Evolutionary conservation across 1,284 basidiomycete genomes (phyloP).

Genomic region (Pyrrhoderma lamaoense): DNA sequence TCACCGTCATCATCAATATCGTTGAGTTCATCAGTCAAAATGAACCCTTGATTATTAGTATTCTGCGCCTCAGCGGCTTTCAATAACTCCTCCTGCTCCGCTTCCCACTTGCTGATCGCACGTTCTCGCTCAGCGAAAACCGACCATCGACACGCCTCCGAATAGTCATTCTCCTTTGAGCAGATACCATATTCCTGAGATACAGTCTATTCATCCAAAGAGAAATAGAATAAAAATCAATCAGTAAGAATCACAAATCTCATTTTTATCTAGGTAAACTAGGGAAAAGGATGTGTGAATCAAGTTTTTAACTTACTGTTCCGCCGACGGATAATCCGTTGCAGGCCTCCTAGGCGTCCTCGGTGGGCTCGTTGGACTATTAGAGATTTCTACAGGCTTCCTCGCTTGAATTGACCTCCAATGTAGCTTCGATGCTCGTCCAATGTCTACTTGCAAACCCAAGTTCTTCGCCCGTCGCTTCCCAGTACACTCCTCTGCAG

Average conservation of each 20-base stretch:
- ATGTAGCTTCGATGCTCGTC: conserved; percentile 27
- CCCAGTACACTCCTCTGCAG: conserved; percentile 36
- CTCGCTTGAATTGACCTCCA: conserved; percentile 17
- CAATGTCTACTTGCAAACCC: conserved; percentile 36
- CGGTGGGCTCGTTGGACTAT: conserved; percentile 8
- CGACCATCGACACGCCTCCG: conserved; percentile 15
- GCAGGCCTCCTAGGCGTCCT: conserved; percentile 16
- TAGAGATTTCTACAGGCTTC: conserved; percentile 9
- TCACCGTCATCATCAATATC: no score
- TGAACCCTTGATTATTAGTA: neutral
- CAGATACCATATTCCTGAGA: conserved; percentile 13
- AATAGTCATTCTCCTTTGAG: conserved; percentile 11
- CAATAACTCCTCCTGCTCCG: neutral
- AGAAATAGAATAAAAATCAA: no score
- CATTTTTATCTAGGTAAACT: no score
- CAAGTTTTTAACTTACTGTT: conserved; percentile 4
- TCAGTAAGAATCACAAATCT: neutral
- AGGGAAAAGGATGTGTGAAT: no score
- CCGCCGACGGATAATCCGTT: conserved; percentile 16
- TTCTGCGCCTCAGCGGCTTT: neutral
- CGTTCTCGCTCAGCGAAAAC: conserved; percentile 15
- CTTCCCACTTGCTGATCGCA: conserved; percentile 11
- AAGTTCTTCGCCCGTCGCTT: conserved; percentile 35
- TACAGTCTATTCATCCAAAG: conserved; percentile 12
- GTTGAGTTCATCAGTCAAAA: neutral